Evolutionary conservation across 352 stramenopile species (phyloP).

Genomic region (Pythium dissotocum): DNA sequence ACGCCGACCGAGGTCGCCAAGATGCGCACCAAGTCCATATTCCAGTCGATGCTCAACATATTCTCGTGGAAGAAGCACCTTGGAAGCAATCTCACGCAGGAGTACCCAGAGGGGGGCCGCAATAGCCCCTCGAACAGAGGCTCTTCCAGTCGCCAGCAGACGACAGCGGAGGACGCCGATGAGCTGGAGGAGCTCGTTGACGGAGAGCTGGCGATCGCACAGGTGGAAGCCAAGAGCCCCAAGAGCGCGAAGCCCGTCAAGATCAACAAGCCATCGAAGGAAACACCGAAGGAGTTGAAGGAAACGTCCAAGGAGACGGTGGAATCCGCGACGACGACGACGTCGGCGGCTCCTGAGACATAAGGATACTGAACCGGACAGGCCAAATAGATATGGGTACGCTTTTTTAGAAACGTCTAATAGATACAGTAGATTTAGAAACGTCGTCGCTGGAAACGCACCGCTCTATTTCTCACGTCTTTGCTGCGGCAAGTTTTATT

Average conservation of each 20-base stretch:
- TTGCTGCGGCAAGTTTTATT: conserved; percentile 14
- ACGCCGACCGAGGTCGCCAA: conserved; percentile 69
- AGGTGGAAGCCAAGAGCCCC: conserved; percentile 4
- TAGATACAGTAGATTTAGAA: conserved; percentile 20
- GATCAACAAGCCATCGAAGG: not conserved
- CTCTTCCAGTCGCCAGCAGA: not conserved
- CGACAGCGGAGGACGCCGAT: conserved; percentile 7
- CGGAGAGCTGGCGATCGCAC: not conserved
- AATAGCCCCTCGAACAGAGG: not conserved
- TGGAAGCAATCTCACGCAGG: conserved; percentile 71
- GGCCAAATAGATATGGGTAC: conserved; percentile 9
- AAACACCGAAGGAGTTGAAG: not conserved
- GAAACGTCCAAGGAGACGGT: not conserved
- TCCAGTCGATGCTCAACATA: conserved; percentile 63
- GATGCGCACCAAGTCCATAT: conserved; percentile 75
- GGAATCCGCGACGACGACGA: not conserved
- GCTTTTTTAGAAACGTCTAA: conserved; percentile 19
- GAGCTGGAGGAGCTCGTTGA: conserved; percentile 8
- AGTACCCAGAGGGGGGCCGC: conserved; percentile 39
- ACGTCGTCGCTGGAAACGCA: conserved; percentile 14
- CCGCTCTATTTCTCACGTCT: conserved; percentile 11
- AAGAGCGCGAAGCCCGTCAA: not conserved
- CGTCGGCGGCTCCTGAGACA: not conserved
- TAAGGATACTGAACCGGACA: not conserved
- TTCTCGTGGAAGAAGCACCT: conserved; percentile 83